Base-by-base conservation (phyloP, 208 protist species). In the Trypanosoma rangeli region DNA sequence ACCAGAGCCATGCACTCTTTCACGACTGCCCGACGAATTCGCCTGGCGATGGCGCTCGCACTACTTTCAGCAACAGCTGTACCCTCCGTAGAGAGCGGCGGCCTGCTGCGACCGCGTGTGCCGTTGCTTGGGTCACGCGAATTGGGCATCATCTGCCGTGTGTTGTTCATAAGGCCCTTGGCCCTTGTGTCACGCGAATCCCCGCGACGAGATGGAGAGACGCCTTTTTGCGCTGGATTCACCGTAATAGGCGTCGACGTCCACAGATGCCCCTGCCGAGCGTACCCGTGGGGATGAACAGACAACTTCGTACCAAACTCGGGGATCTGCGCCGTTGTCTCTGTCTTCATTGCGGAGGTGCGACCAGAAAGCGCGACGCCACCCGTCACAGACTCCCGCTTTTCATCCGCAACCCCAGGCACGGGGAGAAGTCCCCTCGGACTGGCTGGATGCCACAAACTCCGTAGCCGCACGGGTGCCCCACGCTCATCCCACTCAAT, bases 21-120 rank as follows among this genome's bases (percentile, higher is more conserved):
- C 37, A 68, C 18, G 16, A 68, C 72, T 0, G 39, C 48, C 12
- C 26, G 65, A 10, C 65, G 55, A n/a, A 77, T 77, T 53, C 37
- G 22, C 22, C 59, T 57, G 10, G 52, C 64, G 39, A 77, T 71
- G 18, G 22, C n/a, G 31, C 59, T 54, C 3, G 64, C 72, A 39
- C 56, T 63, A 39, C 64, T 77, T 42, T 72, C 50, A 49, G 72
- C 64, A 3, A 77, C 64, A 44, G 64, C 72, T 22, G 58, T 68
- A 15, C 72, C 72, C 37, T 70, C 72, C 26, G 39, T 66, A 29
- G n/a, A 42, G n/a, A 77, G 35, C 46, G 29, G 5, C 13, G 15
- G 46, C 22, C 53, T 20, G 22, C 22, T 48, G 18, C 33, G 22
- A 16, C 63, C 8, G 20, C 31, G 18, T 8, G 31, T 55, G 33